phyloP scores from a whole-genome alignment of 768 basidiomycete species.

The Pulveroboletus frians region DNA sequence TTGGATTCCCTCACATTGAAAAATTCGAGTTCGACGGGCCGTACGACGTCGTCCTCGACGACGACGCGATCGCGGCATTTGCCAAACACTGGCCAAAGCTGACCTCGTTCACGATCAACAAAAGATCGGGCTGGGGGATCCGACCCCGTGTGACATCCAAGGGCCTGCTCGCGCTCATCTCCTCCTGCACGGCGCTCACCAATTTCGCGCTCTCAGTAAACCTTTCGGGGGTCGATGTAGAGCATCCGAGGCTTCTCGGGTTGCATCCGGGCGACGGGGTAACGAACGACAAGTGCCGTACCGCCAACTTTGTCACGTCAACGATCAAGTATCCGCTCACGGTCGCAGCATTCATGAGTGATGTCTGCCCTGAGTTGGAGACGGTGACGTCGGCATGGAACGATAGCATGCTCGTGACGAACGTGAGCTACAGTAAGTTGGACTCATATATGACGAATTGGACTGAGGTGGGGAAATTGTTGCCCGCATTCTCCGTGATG shows the following conservation, averaged over 20 bases:
- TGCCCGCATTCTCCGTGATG: conserved; percentile 21
- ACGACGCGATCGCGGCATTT: conserved; percentile 15
- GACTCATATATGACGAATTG: conserved; percentile 13
- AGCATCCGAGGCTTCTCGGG: not conserved
- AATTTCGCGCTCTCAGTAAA: conserved; percentile 20
- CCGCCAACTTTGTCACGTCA: conserved; percentile 20
- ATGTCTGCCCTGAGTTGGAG: conserved; percentile 18
- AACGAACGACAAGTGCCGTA: conserved; percentile 3
- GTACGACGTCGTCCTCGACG: conserved; percentile 19
- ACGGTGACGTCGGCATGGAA: conserved; percentile 14
- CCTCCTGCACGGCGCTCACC: conserved; percentile 4
- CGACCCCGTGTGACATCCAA: conserved; percentile 15
- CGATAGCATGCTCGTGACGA: not conserved
- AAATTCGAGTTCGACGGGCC: conserved; percentile 15
- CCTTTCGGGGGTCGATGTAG: conserved; percentile 15
- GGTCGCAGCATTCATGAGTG: conserved; percentile 25
- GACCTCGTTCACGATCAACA: conserved; percentile 13
- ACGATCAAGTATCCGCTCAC: conserved; percentile 13
- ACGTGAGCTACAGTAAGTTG: conserved; percentile 7
- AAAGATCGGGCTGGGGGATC: conserved; percentile 16
- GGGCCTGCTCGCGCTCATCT: conserved; percentile 21
- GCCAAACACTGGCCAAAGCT: conserved; percentile 21
- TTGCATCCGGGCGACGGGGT: conserved; percentile 10
- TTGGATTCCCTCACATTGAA: conserved; percentile 9
- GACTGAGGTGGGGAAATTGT: conserved; percentile 19